A percentile compares a stretch with the other conserved stretches of the same genome.
These are phyloP conservation scores for Cenchrus americanus DNA, from an alignment of 176 grass and related monocot species.

Conservation along the genomic window DNA sequence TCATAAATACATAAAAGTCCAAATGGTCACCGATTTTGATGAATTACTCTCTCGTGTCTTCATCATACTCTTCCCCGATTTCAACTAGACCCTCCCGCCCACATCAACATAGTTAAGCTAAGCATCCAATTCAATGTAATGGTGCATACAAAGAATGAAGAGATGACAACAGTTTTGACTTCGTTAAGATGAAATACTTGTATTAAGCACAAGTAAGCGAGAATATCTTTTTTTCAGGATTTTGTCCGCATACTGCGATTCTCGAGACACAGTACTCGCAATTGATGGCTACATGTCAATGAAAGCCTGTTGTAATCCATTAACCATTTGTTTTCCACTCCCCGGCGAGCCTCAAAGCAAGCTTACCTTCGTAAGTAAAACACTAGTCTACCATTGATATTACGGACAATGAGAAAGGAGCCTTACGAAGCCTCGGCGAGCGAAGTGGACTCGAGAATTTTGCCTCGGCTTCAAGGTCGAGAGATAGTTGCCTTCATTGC, in stretches of 20 bases:
- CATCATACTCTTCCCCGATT: slow-evolving; percentile 94
- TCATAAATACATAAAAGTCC: slow-evolving; percentile 10
- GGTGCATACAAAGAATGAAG: slow-evolving; percentile 26
- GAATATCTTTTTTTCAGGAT: slow-evolving; percentile 4
- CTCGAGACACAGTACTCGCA: neutral
- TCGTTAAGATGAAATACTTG: neutral
- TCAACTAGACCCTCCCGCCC: slow-evolving; percentile 91
- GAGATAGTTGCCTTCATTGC: slow-evolving; percentile 69
- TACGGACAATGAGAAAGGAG: slow-evolving; percentile 24
- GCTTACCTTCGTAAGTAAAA: slow-evolving; percentile 17
- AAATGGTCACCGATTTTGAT: slow-evolving; percentile 49
- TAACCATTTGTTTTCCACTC: neutral
- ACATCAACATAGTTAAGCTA: slow-evolving; percentile 31
- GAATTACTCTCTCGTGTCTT: slow-evolving; percentile 49
- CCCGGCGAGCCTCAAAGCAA: slow-evolving; percentile 5
- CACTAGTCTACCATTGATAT: neutral
- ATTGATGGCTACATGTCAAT: neutral
- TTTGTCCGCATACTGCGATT: neutral
- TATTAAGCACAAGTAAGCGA: slow-evolving; percentile 9
- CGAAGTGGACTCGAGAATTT: slow-evolving; percentile 76
- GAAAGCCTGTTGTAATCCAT: neutral
- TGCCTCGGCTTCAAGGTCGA: slow-evolving; percentile 77
- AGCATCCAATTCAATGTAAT: slow-evolving; percentile 14
- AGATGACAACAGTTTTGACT: neutral
- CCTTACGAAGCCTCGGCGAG: slow-evolving; percentile 59